Evolutionary conservation across 2,329 filamentous ascomycete genomes (phyloP).

Genomic region (Scedosporium dehoogii): DNA sequence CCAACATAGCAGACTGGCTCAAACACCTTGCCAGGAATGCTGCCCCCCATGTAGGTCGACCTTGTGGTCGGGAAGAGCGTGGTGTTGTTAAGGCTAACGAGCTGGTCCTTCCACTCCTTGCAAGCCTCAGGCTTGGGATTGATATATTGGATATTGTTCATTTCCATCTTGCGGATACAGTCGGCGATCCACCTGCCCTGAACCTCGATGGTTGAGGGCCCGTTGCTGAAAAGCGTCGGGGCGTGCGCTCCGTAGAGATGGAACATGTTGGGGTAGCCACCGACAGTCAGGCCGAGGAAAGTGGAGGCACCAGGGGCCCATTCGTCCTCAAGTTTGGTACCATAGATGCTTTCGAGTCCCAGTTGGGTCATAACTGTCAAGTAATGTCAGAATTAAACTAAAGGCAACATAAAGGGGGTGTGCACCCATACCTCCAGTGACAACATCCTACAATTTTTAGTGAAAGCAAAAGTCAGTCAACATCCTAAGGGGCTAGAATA

Average conservation of each 20-base stretch:
- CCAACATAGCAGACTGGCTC: slow-evolving; percentile 41
- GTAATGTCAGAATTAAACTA: background rate
- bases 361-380: slow-evolving; percentile 31
- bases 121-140: slow-evolving; percentile 35
- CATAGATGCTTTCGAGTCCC: slow-evolving; percentile 29
- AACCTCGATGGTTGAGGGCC: slow-evolving; percentile 41
- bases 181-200: slow-evolving; percentile 48
- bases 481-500: background rate
- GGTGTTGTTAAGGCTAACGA: slow-evolving; percentile 34
- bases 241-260: slow-evolving; percentile 46
- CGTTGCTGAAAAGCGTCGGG: slow-evolving; percentile 46
- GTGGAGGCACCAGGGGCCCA: slow-evolving; percentile 31
- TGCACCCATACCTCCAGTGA: slow-evolving; percentile 21
- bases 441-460: slow-evolving; percentile 15
- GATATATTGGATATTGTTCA: slow-evolving; percentile 36
- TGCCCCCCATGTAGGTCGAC: slow-evolving; percentile 47
- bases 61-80: slow-evolving; percentile 37
- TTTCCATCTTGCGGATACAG: slow-evolving; percentile 36
- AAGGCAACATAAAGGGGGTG: background rate
- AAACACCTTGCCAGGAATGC: slow-evolving; percentile 39
- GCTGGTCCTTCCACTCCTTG: slow-evolving; percentile 36
- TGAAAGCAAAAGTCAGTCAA: background rate
- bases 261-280: slow-evolving; percentile 41
- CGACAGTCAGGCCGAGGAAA: slow-evolving; percentile 32
- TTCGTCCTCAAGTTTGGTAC: slow-evolving; percentile 27